Percentiles rank a stretch among this genome's conserved stretches.
Conservation (phyloP, 2,329 filamentous ascomycete species). For the Calonectria leucothoes region DNA sequence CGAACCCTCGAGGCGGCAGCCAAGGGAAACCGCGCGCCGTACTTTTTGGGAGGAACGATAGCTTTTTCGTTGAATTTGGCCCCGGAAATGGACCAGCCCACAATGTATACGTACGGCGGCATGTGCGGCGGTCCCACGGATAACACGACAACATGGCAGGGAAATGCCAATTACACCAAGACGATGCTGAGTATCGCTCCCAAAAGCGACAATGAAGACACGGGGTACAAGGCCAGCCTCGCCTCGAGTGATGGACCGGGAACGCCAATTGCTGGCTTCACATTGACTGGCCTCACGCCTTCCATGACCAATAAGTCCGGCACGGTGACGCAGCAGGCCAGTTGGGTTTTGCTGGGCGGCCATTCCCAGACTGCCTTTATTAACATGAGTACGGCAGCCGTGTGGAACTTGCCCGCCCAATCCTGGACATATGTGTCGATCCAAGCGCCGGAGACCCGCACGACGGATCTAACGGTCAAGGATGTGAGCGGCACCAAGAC, state of each 20-base stretch:
- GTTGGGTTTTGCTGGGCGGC: slow-evolving; percentile 85
- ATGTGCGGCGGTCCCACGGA: slow-evolving; percentile 77
- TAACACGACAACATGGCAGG: slow-evolving; percentile 68
- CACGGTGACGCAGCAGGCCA: slow-evolving; percentile 76
- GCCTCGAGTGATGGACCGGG: slow-evolving; percentile 69
- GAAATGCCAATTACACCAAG: slow-evolving; percentile 81
- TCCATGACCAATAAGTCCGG: slow-evolving; percentile 77
- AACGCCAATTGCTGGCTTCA: slow-evolving; percentile 87
- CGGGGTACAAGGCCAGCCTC: slow-evolving; percentile 50
- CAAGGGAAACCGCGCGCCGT: slow-evolving; percentile 51
- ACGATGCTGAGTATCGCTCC: slow-evolving; percentile 77
- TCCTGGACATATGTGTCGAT: slow-evolving; percentile 86
- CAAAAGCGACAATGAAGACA: slow-evolving; percentile 39
- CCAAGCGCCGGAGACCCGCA: slow-evolving; percentile 54
- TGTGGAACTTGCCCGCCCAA: slow-evolving; percentile 88
- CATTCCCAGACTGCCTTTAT: slow-evolving; percentile 87
- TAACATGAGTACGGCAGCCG: slow-evolving; percentile 91
- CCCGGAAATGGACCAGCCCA: slow-evolving; percentile 63
- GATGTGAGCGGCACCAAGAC: slow-evolving; percentile 19
- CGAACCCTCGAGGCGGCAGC: slow-evolving; percentile 33
- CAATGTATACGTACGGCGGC: slow-evolving; percentile 84
- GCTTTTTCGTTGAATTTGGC: slow-evolving; percentile 74
- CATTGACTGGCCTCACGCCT: slow-evolving; percentile 78
- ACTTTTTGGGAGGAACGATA: slow-evolving; percentile 67
- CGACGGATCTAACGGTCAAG: slow-evolving; percentile 68